Evolutionary conservation across 139 green algal genomes (phyloP).

Genomic region (Chlorella sp.): DNA sequence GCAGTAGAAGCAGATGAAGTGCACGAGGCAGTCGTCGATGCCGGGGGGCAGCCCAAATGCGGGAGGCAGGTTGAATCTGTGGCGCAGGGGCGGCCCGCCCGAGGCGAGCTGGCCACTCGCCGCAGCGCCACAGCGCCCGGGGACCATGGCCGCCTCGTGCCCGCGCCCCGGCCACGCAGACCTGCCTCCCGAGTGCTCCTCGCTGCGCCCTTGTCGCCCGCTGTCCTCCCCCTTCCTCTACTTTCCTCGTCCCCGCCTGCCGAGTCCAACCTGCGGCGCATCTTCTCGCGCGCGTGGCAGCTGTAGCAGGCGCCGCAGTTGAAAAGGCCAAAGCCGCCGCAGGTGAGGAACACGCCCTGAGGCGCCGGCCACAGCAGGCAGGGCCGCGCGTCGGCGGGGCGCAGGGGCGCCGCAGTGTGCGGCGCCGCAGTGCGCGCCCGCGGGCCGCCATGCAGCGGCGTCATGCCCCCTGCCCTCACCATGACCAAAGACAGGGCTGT

Average conservation of each 20-base stretch:
- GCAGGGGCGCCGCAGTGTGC: neutral
- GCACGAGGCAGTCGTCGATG: slow-evolving; percentile 50
- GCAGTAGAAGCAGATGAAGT: slow-evolving; percentile 57
- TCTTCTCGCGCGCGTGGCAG: slow-evolving; percentile 48
- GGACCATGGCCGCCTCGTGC: neutral
- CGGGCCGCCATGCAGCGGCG: slow-evolving; percentile 14
- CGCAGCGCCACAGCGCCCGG: too few species aligned
- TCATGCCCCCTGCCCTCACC: slow-evolving; percentile 28
- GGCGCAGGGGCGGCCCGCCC: too few species aligned
- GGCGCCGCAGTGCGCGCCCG: neutral
- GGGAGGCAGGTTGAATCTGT: slow-evolving; percentile 40
- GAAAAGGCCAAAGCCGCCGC: slow-evolving; percentile 28
- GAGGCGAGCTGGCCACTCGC: neutral
- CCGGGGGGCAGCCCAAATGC: slow-evolving; percentile 39
- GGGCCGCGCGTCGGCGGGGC: neutral
- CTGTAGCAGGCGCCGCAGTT: slow-evolving; percentile 48
- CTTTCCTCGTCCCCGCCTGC: slow-evolving; percentile 16
- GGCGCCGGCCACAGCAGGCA: neutral
- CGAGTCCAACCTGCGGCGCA: too few species aligned
- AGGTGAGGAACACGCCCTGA: neutral
- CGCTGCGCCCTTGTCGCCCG: too few species aligned
- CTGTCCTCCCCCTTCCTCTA: too few species aligned
- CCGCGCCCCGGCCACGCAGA: neutral
- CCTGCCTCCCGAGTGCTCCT: too few species aligned
- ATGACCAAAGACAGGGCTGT: too few species aligned